Conservation (phyloP, 1,139 yeast genomes). For the Diutina neorugosa region DNA sequence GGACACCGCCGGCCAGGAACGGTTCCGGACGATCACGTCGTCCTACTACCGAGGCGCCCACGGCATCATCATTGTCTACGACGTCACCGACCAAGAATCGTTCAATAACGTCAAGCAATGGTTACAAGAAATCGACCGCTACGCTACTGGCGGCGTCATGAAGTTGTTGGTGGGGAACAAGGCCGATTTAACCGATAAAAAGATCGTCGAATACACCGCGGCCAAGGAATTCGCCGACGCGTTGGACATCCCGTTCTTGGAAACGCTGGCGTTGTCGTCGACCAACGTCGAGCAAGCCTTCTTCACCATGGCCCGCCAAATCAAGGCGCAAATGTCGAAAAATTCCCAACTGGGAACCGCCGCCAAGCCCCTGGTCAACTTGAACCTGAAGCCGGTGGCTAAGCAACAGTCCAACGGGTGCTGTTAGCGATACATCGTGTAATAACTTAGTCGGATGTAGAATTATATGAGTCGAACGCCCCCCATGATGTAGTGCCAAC, state of each 20-base stretch:
- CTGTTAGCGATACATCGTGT: neutral
- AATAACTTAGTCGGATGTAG: neutral
- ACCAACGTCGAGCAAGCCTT: slow-evolving; percentile 98
- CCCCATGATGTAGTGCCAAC: no score
- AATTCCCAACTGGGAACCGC: slow-evolving; percentile 12
- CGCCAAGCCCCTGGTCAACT: slow-evolving; percentile 4
- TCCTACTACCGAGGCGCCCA: slow-evolving; percentile 98
- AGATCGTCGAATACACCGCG: slow-evolving; percentile 89
- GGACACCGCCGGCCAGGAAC: slow-evolving; percentile 99
- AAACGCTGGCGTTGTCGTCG: slow-evolving; percentile 90
- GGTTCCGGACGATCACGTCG: slow-evolving; percentile 95
- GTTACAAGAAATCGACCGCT: slow-evolving; percentile 97
- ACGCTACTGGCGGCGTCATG: slow-evolving; percentile 96
- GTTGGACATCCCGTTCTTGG: slow-evolving; percentile 89
- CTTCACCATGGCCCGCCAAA: slow-evolving; percentile 97
- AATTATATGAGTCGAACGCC: neutral
- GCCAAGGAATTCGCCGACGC: slow-evolving; percentile 98
- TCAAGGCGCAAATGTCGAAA: slow-evolving; percentile 90
- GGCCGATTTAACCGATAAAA: slow-evolving; percentile 86
- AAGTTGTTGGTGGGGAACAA: slow-evolving; percentile 94
- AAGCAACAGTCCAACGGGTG: slow-evolving; percentile 3
- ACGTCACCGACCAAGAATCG: slow-evolving; percentile 95
- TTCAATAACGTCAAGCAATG: slow-evolving; percentile 96
- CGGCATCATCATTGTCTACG: slow-evolving; percentile 95
- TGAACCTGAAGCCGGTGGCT: slow-evolving; percentile 3